phyloP scores from a whole-genome alignment of 345 rosid genomes.

The Hibiscus trionum region DNA sequence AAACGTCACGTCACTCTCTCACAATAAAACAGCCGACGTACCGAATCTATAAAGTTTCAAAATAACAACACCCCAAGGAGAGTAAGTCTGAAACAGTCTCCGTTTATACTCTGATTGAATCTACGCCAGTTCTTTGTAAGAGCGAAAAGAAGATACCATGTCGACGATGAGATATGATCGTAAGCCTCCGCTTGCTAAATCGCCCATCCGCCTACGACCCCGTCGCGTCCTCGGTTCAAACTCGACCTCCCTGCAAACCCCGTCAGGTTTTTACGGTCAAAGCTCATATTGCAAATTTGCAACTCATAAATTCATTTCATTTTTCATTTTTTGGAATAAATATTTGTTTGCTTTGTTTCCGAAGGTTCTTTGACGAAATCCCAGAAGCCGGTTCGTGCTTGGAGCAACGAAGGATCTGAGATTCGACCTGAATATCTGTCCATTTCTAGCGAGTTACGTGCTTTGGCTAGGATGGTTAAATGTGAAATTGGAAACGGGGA shows the following conservation, averaged over 20 bases:
- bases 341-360: background rate
- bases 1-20: background rate
- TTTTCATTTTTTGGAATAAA: background rate
- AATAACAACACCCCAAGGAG: background rate
- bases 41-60: background rate
- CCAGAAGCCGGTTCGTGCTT: slow-evolving; percentile 32
- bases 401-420: slow-evolving; percentile 29
- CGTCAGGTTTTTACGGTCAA: slow-evolving; percentile 38
- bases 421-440: slow-evolving; percentile 48
- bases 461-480: slow-evolving; percentile 45
- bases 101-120: background rate
- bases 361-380: slow-evolving; percentile 54
- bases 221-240: slow-evolving; percentile 43
- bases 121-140: background rate
- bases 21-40: background rate
- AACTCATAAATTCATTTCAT: background rate
- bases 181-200: slow-evolving; percentile 75
- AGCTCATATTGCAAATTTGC: background rate
- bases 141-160: slow-evolving; percentile 19
- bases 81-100: background rate
- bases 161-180: slow-evolving; percentile 48
- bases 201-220: slow-evolving; percentile 57
- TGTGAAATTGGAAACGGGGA: slow-evolving; percentile 30
- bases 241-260: slow-evolving; percentile 40
- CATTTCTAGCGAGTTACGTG: slow-evolving; percentile 59